Percentiles rank a stretch among this genome's conserved stretches.
Conservation (phyloP, 2,329 filamentous ascomycete species). For the Rugonectria rugulosa region DNA sequence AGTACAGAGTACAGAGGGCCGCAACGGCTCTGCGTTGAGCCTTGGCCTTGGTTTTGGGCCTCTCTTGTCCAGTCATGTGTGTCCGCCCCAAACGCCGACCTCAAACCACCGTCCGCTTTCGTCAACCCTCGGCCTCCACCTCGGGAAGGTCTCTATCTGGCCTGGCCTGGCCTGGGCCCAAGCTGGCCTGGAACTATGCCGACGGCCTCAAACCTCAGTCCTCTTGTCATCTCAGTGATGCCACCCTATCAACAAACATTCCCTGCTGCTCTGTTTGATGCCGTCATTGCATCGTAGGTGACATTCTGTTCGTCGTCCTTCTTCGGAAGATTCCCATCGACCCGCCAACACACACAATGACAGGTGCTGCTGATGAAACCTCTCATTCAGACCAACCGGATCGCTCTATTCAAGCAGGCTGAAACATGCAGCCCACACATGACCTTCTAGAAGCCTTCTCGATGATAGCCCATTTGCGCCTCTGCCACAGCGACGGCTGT, state of each 20-base stretch:
- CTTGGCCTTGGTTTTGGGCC: conserved; percentile 9
- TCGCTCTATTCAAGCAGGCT: conserved; percentile 22
- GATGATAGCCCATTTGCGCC: conserved; percentile 23
- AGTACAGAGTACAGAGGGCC: conserved; percentile 31
- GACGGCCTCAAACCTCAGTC: conserved; percentile 42
- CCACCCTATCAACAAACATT: conserved; percentile 12
- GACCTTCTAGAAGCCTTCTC: conserved; percentile 40
- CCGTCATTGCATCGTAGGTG: conserved; percentile 29
- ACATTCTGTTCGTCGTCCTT: conserved; percentile 20
- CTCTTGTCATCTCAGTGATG: conserved; percentile 32
- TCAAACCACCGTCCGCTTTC: conserved; percentile 37
- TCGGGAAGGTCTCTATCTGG: conserved; percentile 28
- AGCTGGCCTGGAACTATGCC: conserved; percentile 32
- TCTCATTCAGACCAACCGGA: conserved; percentile 31
- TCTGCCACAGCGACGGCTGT: conserved; percentile 14
- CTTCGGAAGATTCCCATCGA: conserved; percentile 35
- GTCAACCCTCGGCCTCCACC: conserved; percentile 32
- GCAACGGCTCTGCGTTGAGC: conserved; percentile 23
- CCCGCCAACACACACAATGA: conserved; percentile 24
- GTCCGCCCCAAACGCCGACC: conserved; percentile 40
- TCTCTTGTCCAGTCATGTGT: conserved; percentile 33
- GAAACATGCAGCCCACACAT: conserved; percentile 37
- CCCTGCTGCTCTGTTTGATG: conserved; percentile 22
- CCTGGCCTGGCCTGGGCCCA: conserved; percentile 27
- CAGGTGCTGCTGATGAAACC: conserved; percentile 26